A percentile compares a stretch with the other conserved stretches of the same genome.
phyloP scores from a whole-genome alignment of 2,329 filamentous ascomycete species.

The Furcasterigmium furcatum region DNA sequence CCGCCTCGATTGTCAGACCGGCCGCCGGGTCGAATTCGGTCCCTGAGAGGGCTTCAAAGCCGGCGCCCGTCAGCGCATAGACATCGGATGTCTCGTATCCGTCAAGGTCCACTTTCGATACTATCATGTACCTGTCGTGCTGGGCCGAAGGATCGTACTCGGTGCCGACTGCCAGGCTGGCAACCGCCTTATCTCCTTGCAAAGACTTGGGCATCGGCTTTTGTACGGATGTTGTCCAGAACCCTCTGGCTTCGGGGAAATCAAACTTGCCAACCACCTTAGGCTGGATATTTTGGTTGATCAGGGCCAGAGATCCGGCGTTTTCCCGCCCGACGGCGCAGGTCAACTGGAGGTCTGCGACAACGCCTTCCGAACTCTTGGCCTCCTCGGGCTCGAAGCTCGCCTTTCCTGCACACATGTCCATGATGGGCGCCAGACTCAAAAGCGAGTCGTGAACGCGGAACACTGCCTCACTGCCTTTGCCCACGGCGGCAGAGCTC shows the following conservation, averaged over 20 bases:
- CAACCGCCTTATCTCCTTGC: conserved; percentile 45
- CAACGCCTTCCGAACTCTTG: conserved; percentile 41
- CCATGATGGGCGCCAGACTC: conserved; percentile 76
- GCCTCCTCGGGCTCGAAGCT: conserved; percentile 39
- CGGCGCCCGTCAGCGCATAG: conserved; percentile 69
- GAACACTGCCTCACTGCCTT: conserved; percentile 67
- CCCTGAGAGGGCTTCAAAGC: conserved; percentile 71
- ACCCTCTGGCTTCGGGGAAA: conserved; percentile 68
- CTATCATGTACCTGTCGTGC: conserved; percentile 78
- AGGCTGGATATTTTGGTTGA: conserved; percentile 77
- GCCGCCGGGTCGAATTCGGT: conserved; percentile 92
- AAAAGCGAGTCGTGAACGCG: conserved; percentile 72
- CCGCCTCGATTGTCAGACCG: conserved; percentile 82
- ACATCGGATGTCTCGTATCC: conserved; percentile 76
- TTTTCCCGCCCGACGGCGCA: conserved; percentile 61
- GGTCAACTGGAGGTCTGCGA: conserved; percentile 56
- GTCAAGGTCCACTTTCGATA: conserved; percentile 67
- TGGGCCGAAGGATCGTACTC: conserved; percentile 59
- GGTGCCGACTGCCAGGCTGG: conserved; percentile 44
- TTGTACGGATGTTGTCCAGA: conserved; percentile 78
- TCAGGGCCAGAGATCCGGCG: conserved; percentile 67
- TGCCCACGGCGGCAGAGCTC: conserved; percentile 34
- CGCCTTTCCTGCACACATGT: conserved; percentile 66
- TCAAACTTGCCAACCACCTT: conserved; percentile 66
- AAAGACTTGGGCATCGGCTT: conserved; percentile 62